Evolutionary conservation across 371 early-diverging fungal genomes (phyloP).

Genomic region (Apophysomyces trapeziformis): DNA sequence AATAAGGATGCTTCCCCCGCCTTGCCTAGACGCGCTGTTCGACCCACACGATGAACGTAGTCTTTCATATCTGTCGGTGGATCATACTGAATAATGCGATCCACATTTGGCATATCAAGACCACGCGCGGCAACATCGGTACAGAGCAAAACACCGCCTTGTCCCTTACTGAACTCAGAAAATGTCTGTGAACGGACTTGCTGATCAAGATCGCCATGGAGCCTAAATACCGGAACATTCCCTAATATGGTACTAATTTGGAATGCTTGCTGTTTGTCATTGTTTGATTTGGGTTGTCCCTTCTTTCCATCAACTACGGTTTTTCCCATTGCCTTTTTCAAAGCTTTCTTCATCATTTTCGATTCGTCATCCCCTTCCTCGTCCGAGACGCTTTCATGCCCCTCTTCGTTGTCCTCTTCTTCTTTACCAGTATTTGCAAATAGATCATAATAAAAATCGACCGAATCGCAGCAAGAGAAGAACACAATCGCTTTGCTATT

Average conservation of each 20-base stretch:
- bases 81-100: conserved; percentile 96
- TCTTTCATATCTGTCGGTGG: conserved; percentile 92
- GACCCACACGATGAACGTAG: conserved; percentile 98
- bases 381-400: conserved; percentile 47
- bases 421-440: conserved; percentile 64
- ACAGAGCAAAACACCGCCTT: conserved; percentile 82
- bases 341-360: conserved; percentile 29
- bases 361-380: conserved; percentile 34
- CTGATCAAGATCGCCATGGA: conserved; percentile 92
- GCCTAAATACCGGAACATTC: conserved; percentile 70
- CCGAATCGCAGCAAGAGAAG: conserved; percentile 88
- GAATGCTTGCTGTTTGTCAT: conserved; percentile 34
- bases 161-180: conserved; percentile 67
- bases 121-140: conserved; percentile 99
- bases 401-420: conserved; percentile 47
- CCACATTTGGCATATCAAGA: conserved; percentile 94
- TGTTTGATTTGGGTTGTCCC: conserved; percentile 32
- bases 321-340: conserved; percentile 27
- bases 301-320: conserved; percentile 25
- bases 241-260: conserved; percentile 58
- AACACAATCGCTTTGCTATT: conserved; percentile 83
- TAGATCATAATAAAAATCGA: conserved; percentile 89
- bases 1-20: conserved; percentile 86
- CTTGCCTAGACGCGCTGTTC: conserved; percentile 96
- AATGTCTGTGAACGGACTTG: conserved; percentile 75